Conservation (phyloP, 352 stramenopile species). For the Pythium guiyangense region DNA sequence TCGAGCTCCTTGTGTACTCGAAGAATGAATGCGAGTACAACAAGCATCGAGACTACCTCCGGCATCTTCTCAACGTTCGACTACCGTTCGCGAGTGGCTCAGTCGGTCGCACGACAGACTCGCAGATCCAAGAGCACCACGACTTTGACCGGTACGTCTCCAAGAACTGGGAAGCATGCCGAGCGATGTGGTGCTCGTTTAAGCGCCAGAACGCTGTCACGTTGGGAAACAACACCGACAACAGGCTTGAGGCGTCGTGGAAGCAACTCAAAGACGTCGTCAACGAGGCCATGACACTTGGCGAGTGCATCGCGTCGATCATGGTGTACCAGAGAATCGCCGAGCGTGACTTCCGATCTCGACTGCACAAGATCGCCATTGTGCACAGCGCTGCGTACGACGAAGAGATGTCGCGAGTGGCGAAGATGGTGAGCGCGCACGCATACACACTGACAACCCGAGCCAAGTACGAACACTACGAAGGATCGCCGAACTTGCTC, state of each 20-base stretch:
- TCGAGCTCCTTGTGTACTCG: constrained; percentile 16
- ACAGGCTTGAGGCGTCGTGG: constrained; percentile 19
- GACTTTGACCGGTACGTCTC: constrained; percentile 18
- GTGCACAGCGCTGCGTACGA: constrained; percentile 14
- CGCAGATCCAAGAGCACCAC: not conserved
- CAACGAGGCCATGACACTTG: not conserved
- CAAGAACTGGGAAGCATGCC: constrained; percentile 21
- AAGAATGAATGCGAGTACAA: constrained; percentile 7
- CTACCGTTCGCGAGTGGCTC: not conserved
- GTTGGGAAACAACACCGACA: constrained; percentile 25
- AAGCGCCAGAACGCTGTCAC: constrained; percentile 11
- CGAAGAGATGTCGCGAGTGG: constrained; percentile 9
- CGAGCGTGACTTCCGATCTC: constrained; percentile 13
- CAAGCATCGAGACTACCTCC: constrained; percentile 10
- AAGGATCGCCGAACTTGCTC: no score
- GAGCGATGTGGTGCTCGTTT: constrained; percentile 13
- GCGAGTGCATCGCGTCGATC: no score
- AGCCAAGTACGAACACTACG: no score
- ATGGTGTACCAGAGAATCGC: constrained; percentile 9
- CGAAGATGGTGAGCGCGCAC: constrained; percentile 19
- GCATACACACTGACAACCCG: constrained; percentile 12
- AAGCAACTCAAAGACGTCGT: constrained; percentile 22
- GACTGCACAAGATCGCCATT: constrained; percentile 10
- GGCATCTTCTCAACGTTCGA: not conserved
- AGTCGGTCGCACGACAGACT: not conserved